Evolutionary conservation across 495 filamentous ascomycete species (phyloP).

Genomic region (Hypomontagnella monticulosa): DNA sequence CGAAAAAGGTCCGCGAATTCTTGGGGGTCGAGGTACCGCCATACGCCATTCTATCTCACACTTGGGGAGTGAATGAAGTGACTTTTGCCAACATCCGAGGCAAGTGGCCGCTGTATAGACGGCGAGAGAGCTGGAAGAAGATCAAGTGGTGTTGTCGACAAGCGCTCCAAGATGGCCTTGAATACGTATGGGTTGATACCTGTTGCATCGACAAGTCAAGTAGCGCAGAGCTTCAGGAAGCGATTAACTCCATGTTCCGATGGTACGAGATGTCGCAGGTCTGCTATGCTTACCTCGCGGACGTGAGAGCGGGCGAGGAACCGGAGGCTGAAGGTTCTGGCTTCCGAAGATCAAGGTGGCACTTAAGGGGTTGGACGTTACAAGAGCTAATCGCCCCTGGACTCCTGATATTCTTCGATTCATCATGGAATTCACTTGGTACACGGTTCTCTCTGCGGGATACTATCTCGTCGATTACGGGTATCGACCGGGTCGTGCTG

Average conservation of each 20-base stretch:
- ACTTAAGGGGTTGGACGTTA: conserved; percentile 50
- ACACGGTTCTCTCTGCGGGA: conserved; percentile 12
- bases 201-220: conserved; percentile 58
- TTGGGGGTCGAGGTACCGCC: background rate
- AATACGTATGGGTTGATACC: conserved; percentile 51
- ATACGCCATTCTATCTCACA: conserved; percentile 59
- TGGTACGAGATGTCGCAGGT: conserved; percentile 50
- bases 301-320: conserved; percentile 19
- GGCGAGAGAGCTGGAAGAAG: conserved; percentile 24
- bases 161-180: background rate
- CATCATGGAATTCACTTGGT: conserved; percentile 21
- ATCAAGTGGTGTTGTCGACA: conserved; percentile 32
- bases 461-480: conserved; percentile 3
- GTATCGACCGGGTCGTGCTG: background rate
- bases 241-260: conserved; percentile 56
- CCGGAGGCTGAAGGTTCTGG: conserved; percentile 15
- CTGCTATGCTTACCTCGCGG: conserved; percentile 55
- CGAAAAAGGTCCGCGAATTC: background rate
- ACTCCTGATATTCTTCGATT: conserved; percentile 40
- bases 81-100: conserved; percentile 40
- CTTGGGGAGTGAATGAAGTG: conserved; percentile 53
- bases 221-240: conserved; percentile 55
- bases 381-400: conserved; percentile 52
- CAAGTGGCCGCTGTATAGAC: too few species aligned
- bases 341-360: conserved; percentile 42